phyloP scores from a whole-genome alignment of 1,284 basidiomycete genomes.

The Caloboletus firmus region DNA sequence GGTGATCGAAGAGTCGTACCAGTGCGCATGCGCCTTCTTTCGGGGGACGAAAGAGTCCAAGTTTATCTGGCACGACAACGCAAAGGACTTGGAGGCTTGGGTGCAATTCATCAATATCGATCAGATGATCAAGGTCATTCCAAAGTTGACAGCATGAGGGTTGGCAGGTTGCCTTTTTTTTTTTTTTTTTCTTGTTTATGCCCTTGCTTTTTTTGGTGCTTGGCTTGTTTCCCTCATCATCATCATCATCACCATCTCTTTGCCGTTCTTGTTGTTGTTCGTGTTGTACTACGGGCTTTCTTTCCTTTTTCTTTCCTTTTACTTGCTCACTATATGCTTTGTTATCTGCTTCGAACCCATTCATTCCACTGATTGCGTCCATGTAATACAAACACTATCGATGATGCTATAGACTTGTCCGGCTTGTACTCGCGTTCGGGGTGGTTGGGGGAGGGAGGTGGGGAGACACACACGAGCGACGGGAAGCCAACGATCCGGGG shows the following conservation, averaged over 20 bases:
- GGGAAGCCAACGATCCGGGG: background rate
- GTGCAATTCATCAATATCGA: constrained; percentile 81
- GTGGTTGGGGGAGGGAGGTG: no score
- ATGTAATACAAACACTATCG: background rate
- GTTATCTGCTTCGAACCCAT: background rate
- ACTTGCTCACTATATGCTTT: constrained; percentile 4
- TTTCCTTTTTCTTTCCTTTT: no score
- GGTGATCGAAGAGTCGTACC: constrained; percentile 64
- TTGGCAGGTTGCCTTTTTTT: no score
- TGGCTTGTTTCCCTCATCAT: no score
- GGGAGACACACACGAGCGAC: no score
- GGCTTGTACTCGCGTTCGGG: no score
- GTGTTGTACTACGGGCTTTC: no score
- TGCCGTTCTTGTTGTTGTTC: background rate
- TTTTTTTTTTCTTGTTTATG: background rate
- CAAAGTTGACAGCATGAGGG: constrained; percentile 61
- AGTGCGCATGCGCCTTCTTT: constrained; percentile 75
- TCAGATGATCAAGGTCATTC: constrained; percentile 73
- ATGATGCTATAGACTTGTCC: background rate
- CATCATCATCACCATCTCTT: background rate
- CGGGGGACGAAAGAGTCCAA: constrained; percentile 59
- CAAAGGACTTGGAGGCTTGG: constrained; percentile 68
- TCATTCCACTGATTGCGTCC: no score
- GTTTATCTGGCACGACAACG: constrained; percentile 70
- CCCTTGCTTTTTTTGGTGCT: background rate